Base-by-base conservation (phyloP, 106 monocot genomes). In the Agapanthus africanus region DNA sequence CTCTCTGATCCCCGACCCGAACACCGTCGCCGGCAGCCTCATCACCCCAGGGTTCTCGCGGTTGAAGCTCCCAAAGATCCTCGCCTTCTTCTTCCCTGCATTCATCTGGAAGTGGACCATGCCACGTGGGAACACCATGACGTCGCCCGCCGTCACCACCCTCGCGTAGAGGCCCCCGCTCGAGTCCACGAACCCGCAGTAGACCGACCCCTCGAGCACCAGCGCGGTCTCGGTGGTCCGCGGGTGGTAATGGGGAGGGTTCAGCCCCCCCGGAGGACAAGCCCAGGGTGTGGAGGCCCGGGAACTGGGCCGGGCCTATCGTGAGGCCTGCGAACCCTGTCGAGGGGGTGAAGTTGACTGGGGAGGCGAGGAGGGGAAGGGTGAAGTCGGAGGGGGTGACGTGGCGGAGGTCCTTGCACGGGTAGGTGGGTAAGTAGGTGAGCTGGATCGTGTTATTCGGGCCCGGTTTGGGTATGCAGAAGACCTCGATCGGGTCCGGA, bases 211-310 rank as follows among this genome's bases (percentile, higher is more conserved):
- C 37, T 57, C 71, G 31, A 84, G 47, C 40, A 88, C 84, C 27
- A 82, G 36, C 59, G 77, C 77, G 44, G 77, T 76, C 79, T 84
- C 88, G 14, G 84, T 88, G 32, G 84, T 84, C 15, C 88, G 68
- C 10, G 84, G 88, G 73, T 88, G 88, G 77, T 76, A 79, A 68
- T 84, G 84, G 9, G 88, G 88, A 61, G 84, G 79, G 76, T 84
- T 88, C 8, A 84, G 72, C 7, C 88, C 84, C 23, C 73, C 74
- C 88, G 68, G 82, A 79, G 13, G 84, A 88, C 77, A 84, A 77
- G 11, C 84, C 88, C 32, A 82, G 79, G 16, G 84, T 84, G 84
- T 88, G 69, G 40, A 81, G 76, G 15, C 69, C 88, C n/a, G n/a
- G n/a, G n/a, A n/a, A n/a, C n/a, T n/a, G n/a, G n/a, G n/a, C n/a